These are phyloP conservation scores for Halophytophthora polymorphica DNA, from an alignment of 352 stramenopile genomes.

Conservation along the genomic window DNA sequence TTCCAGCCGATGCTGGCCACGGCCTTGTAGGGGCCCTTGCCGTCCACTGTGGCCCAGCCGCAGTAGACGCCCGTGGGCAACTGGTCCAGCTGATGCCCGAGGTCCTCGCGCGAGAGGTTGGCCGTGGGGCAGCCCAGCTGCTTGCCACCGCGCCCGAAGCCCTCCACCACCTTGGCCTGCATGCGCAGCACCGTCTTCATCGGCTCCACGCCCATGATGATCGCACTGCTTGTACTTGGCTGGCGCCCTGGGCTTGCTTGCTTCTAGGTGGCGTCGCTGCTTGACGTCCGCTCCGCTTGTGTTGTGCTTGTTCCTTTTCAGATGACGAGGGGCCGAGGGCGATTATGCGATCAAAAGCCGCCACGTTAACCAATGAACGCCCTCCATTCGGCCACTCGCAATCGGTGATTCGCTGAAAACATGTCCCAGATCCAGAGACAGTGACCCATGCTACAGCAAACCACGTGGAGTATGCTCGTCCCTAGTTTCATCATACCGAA, in stretches of 20 bases:
- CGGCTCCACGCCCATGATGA: constrained; percentile 47
- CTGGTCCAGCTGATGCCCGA: constrained; percentile 78
- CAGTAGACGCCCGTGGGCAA: constrained; percentile 92
- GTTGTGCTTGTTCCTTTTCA: background rate
- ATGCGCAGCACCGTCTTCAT: constrained; percentile 70
- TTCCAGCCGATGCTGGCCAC: constrained; percentile 98
- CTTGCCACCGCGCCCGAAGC: constrained; percentile 94
- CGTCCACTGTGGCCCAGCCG: constrained; percentile 90
- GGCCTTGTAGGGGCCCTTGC: constrained; percentile 85
- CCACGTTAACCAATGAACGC: background rate
- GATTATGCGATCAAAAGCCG: background rate
- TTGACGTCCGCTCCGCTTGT: background rate
- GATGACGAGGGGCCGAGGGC: background rate
- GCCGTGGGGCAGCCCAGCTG: constrained; percentile 95
- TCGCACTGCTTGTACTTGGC: background rate
- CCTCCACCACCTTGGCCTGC: constrained; percentile 89
- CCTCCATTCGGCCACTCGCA: background rate
- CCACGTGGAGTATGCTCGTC: too few relatives aligned
- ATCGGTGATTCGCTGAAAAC: background rate
- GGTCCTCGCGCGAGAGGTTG: constrained; percentile 89
- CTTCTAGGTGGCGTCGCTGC: constrained; percentile 1
- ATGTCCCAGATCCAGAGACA: too few relatives aligned
- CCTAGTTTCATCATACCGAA: too few relatives aligned
- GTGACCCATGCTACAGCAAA: too few relatives aligned
- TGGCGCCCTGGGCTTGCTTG: background rate